Base-by-base conservation (phyloP, 2,329 filamentous ascomycete genomes). In the Neofusicoccum laricinum region DNA sequence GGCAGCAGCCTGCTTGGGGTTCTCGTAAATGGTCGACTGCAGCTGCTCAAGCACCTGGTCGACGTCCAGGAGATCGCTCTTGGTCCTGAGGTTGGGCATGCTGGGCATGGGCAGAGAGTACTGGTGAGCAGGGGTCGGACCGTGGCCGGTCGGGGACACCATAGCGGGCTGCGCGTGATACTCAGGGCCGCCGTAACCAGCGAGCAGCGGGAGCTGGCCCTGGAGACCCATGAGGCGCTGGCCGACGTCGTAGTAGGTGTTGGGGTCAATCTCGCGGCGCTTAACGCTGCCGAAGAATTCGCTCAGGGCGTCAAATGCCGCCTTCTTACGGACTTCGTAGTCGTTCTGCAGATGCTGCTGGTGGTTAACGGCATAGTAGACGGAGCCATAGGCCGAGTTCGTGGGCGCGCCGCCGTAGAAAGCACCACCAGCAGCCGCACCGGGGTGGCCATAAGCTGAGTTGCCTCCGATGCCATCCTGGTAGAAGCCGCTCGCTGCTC, bases 1-100 rank as follows among this genome's bases (percentile, higher is more conserved):
- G 12, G 88, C 87, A 2, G 92, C 91, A 36, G 92, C 89, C 58
- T 93, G 89, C 71, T 88, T 91, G 63, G 93, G 89, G 76, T 90
- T 96, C 80, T 98, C 95, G 75, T 98, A 98, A 55, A 98, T 92
- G 50, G 94, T 97, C 68, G 90, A 89, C 79, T 97, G 93, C 84
- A 98, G 94, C 79, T 97, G 92, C 79, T 97, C 93, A 63, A 99
- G 86, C 76, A 98, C 91, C 73, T 93, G 90, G 76, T 98, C 95
- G 72, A 98, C 93, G 76, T 96, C 93, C 75, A 96, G 82, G 48
- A 99, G 84, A 75, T 99, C 95, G 76, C 88, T 93, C 85, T 98
- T 97, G 55, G 93, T 97, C 73, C 94, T 89, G 64, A 96, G 85
- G 71, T 93, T 96, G 82, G 96, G 92, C 10, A 93, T 88, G 30